These are phyloP conservation scores for Salix caprea DNA, from an alignment of 345 rosid species.

Conservation along the genomic window DNA sequence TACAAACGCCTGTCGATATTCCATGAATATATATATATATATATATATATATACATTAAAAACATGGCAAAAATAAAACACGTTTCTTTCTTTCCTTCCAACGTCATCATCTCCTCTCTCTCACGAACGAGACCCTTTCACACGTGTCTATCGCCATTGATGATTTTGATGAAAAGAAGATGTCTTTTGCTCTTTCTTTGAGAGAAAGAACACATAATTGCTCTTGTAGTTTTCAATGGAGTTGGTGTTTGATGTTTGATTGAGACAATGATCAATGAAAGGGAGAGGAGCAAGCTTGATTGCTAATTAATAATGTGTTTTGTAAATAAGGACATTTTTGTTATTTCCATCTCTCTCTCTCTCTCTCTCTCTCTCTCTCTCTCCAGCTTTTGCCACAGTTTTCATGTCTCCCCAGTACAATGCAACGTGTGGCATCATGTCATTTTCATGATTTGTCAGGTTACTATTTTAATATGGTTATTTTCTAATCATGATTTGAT, in stretches of 20 bases:
- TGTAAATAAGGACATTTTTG: not conserved
- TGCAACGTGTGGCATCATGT: constrained; percentile 10
- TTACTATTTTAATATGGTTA: too few relatives aligned
- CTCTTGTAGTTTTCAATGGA: not conserved
- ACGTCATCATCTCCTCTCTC: not conserved
- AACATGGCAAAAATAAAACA: not conserved
- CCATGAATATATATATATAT: accelerated
- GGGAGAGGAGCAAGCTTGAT: not conserved
- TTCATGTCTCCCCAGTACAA: constrained; percentile 12
- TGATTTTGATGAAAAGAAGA: not conserved
- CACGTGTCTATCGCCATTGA: not conserved
- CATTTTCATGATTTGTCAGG: too few relatives aligned
- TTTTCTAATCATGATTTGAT: too few relatives aligned
- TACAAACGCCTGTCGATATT: constrained; percentile 38
- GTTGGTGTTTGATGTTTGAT: not conserved
- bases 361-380: constrained; percentile 11
- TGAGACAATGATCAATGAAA: not conserved
- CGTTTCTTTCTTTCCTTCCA: constrained; percentile 10
- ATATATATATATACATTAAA: too few relatives aligned
- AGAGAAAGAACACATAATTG: not conserved
- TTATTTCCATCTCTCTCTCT: constrained; percentile 13
- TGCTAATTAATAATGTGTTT: constrained; percentile 12
- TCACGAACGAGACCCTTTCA: not conserved
- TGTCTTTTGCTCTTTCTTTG: not conserved
- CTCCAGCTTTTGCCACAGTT: not conserved